A percentile compares a stretch with the other conserved stretches of the same genome.
These are phyloP conservation scores for Blastobotrys indianensis DNA, from an alignment of 1,139 yeast species.

Conservation along the genomic window DNA sequence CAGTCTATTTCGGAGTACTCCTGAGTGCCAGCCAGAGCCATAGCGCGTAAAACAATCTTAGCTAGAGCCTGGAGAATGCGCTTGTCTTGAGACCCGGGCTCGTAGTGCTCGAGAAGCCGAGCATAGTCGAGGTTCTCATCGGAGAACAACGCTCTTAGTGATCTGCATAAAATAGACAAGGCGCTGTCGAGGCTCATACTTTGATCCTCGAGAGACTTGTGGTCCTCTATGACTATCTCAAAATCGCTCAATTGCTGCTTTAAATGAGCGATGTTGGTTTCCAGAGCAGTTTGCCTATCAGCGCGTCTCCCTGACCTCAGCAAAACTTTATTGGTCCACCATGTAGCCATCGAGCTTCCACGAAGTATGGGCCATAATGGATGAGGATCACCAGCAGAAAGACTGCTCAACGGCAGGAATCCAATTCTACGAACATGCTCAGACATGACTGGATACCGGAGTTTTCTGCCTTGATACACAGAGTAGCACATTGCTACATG, in stretches of 20 bases:
- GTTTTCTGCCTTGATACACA: constrained; percentile 17
- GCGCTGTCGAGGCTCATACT: neutral
- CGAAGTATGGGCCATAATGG: constrained; percentile 12
- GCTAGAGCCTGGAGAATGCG: neutral
- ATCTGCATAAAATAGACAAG: constrained; percentile 3
- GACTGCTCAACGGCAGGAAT: constrained; percentile 17
- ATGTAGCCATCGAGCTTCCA: constrained; percentile 19
- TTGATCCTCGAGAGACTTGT: neutral
- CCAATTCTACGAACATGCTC: constrained; percentile 20
- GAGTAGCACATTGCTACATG: constrained; percentile 20
- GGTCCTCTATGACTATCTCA: neutral
- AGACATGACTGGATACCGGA: constrained; percentile 22
- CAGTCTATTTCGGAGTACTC: constrained; percentile 14
- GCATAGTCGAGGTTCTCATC: constrained; percentile 7
- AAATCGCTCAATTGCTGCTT: too few relatives aligned
- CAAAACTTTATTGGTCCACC: constrained; percentile 23
- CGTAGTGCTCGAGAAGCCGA: constrained; percentile 18
- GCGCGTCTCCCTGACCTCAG: constrained; percentile 9
- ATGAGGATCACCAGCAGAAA: constrained; percentile 2
- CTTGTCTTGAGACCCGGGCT: neutral
- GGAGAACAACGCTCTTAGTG: constrained; percentile 7
- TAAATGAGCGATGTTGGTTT: too few relatives aligned
- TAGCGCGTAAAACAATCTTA: constrained; percentile 7
- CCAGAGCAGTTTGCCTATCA: too few relatives aligned
- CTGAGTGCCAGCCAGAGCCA: constrained; percentile 14